phyloP scores from a whole-genome alignment of 2,329 filamentous ascomycete species.

The Orbilia oligospora region DNA sequence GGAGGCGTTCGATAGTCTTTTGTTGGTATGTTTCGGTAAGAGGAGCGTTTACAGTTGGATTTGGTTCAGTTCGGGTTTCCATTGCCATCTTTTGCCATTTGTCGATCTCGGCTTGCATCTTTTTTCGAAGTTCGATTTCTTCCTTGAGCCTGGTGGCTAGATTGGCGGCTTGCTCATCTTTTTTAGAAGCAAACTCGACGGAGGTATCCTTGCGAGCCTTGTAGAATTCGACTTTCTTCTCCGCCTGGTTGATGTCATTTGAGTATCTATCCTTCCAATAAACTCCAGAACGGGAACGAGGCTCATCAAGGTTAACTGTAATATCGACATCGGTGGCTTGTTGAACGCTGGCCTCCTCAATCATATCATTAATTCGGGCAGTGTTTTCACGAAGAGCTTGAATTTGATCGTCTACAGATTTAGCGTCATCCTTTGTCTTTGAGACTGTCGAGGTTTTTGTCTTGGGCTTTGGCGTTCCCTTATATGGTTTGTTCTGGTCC shows the following conservation, averaged over 20 bases:
- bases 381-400: conserved; percentile 62
- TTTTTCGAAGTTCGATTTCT: conserved; percentile 58
- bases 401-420: conserved; percentile 55
- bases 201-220: conserved; percentile 62
- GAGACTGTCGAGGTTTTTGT: conserved; percentile 37
- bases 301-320: conserved; percentile 62
- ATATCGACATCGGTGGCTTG: conserved; percentile 55
- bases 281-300: conserved; percentile 63
- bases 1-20: conserved; percentile 58
- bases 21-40: conserved; percentile 57
- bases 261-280: conserved; percentile 64
- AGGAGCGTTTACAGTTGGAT: conserved; percentile 46
- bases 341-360: conserved; percentile 61
- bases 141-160: conserved; percentile 62
- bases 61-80: conserved; percentile 37
- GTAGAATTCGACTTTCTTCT: conserved; percentile 63
- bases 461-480: conserved; percentile 34
- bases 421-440: conserved; percentile 25
- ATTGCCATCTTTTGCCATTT: conserved; percentile 59
- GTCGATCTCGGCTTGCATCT: conserved; percentile 58
- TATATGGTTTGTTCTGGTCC: conserved; percentile 56
- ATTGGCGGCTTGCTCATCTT: conserved; percentile 63
- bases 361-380: conserved; percentile 63
- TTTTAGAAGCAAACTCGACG: conserved; percentile 63
- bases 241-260: conserved; percentile 62